A percentile compares a stretch with the other conserved stretches of the same genome.
phyloP scores from a whole-genome alignment of 495 filamentous ascomycete species.

The Antarctomyces pellizariae region DNA sequence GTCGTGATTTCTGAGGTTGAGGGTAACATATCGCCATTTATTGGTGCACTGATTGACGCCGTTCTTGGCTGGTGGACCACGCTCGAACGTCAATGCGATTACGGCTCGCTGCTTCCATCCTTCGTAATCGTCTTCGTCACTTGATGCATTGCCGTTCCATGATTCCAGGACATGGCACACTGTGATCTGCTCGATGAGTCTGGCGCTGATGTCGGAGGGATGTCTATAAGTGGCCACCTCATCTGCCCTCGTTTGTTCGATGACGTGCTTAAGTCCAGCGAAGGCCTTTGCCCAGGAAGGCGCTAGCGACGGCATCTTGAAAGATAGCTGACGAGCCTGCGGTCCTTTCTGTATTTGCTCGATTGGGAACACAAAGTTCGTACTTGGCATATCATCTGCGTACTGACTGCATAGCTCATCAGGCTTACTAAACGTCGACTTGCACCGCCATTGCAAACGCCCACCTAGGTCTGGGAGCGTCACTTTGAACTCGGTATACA shows the following conservation, averaged over 20 bases:
- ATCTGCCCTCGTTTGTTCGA: slow-evolving; percentile 3
- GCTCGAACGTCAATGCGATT: too few relatives aligned
- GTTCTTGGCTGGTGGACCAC: too few relatives aligned
- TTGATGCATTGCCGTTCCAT: too few relatives aligned
- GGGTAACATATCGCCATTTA: too few relatives aligned
- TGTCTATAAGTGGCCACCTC: slow-evolving; percentile 2
- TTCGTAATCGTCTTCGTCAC: too few relatives aligned
- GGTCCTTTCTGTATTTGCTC: slow-evolving; percentile 17
- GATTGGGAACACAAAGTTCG: slow-evolving; percentile 15
- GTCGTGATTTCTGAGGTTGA: too few relatives aligned
- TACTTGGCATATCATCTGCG: slow-evolving; percentile 11
- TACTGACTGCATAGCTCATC: slow-evolving; percentile 19
- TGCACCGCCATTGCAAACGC: slow-evolving; percentile 23
- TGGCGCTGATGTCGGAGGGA: slow-evolving; percentile 1
- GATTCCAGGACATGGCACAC: too few relatives aligned
- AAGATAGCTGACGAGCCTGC: slow-evolving; percentile 14
- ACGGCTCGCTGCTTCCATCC: too few relatives aligned
- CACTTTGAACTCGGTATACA: slow-evolving; percentile 25
- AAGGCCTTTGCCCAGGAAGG: slow-evolving; percentile 23
- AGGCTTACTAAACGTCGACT: slow-evolving; percentile 24
- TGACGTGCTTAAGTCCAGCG: slow-evolving; percentile 15
- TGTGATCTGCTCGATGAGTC: slow-evolving; percentile 9
- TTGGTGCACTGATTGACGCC: too few relatives aligned
- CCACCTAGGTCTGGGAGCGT: slow-evolving; percentile 20
- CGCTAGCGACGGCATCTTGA: slow-evolving; percentile 24